Evolutionary conservation across 1,284 basidiomycete species (phyloP), one percentile per base, ranked within the genome.

Genomic region (Bjerkandera adusta): DNA sequence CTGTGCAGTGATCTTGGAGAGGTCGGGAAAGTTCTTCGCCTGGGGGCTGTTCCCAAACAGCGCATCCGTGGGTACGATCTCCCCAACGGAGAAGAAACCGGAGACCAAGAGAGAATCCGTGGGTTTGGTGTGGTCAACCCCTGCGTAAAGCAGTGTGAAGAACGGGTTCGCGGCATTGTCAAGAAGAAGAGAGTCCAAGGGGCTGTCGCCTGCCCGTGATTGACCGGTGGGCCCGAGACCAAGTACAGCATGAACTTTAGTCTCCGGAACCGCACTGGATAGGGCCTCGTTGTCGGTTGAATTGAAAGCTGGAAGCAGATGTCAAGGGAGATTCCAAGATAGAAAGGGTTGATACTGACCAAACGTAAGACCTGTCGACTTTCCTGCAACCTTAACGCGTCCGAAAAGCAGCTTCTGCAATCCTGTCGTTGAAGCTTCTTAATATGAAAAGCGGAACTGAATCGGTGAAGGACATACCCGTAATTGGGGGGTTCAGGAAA

Each of bases 71-170:
- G n/a, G n/a, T 5, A 50, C 35, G 12, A 27, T 8, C 25, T 33
- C 32, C 15, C 49, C 49, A n/a, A 50, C 43, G 7, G 49, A 30
- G 29, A 50, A 50, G 22, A 50, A 42, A 18, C 49, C 49, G n/a
- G 25, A 21, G 21, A 39, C 21, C 35, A 15, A 29, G 7, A 16
- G n/a, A 12, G 30, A n/a, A 13, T 4, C 35, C 10, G 12, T 3
- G 11, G 15, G 18, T 13, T 22, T 12, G 5, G 43, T n/a, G 11
- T 25, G 26, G 22, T 49, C 43, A n/a, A 26, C 24, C 11, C 48
- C 48, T 13, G 41, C 16, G 38, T 41, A 49, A 2, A 49, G 42
- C 22, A 49, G 30, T 5, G 48, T 49, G 30, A 36, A 22, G 33
- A 26, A 49, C 11, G 47, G 42, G 27, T 20, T 32, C 6, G 48